These are phyloP conservation scores for Hymenoscyphus linearis DNA, from an alignment of 2,329 filamentous ascomycete species.

Conservation along the genomic window DNA sequence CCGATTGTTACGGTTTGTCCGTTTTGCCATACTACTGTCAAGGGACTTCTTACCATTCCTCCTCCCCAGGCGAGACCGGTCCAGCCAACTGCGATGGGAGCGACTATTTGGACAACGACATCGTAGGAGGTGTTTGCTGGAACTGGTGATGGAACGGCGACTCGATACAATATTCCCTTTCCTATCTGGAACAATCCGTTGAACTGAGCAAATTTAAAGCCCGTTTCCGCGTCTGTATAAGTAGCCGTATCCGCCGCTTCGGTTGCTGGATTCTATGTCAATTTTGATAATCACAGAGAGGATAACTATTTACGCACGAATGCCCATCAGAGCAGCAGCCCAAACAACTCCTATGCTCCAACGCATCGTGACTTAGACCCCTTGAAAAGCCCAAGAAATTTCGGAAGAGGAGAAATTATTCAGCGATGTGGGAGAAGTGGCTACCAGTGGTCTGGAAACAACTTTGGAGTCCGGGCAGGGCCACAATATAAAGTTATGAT, in stretches of 20 bases:
- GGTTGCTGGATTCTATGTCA: not conserved
- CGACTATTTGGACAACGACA: slow-evolving; percentile 14
- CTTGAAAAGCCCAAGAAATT: not conserved
- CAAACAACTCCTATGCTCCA: slow-evolving; percentile 10
- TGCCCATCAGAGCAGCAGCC: slow-evolving; percentile 6
- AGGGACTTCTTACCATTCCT: slow-evolving; percentile 12
- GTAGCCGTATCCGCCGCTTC: slow-evolving; percentile 10
- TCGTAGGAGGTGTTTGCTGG: slow-evolving; percentile 8
- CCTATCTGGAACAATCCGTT: slow-evolving; percentile 10
- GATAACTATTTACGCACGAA: slow-evolving; percentile 11
- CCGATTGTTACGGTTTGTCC: slow-evolving; percentile 8
- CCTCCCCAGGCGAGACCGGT: slow-evolving; percentile 16
- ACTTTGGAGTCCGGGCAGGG: not conserved
- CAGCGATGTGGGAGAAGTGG: not conserved
- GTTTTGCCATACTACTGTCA: slow-evolving; percentile 14
- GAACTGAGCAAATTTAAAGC: slow-evolving; percentile 15
- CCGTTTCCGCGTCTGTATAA: slow-evolving; percentile 13
- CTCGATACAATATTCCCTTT: slow-evolving; percentile 6
- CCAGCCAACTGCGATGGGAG: slow-evolving; percentile 15
- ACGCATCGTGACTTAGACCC: slow-evolving; percentile 12
- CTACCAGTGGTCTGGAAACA: not conserved
- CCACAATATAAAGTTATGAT: slow-evolving; percentile 2
- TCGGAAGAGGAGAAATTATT: not conserved
- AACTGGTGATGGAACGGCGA: slow-evolving; percentile 13
- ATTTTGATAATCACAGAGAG: not conserved